phyloP scores from a whole-genome alignment of 495 filamentous ascomycete species.

The Aspergillus campestris region DNA sequence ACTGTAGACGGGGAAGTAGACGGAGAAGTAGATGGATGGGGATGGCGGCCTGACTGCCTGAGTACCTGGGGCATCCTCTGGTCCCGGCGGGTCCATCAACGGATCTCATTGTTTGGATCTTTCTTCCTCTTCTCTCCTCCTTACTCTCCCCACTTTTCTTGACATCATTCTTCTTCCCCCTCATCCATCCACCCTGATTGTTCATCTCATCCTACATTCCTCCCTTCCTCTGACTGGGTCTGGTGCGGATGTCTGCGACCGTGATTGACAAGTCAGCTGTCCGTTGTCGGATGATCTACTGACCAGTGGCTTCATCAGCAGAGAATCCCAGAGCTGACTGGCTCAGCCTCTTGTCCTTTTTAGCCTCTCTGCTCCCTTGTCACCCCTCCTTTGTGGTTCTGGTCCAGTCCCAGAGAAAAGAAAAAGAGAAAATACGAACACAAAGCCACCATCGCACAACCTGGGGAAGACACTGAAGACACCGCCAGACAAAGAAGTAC shows the following conservation, averaged over 20 bases:
- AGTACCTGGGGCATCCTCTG: no score
- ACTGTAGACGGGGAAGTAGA: no score
- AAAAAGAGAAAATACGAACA: no score
- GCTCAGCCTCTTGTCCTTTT: background rate
- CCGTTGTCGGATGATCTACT: background rate
- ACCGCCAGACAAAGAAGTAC: no score
- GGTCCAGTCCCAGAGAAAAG: no score
- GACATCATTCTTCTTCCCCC: background rate
- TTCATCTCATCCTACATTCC: background rate
- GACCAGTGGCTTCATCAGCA: no score
- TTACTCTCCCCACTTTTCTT: constrained; percentile 1
- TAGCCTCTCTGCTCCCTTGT: constrained; percentile 7
- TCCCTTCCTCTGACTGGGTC: background rate
- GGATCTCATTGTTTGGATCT: constrained; percentile 2
- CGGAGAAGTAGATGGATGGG: no score
- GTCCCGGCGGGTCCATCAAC: background rate
- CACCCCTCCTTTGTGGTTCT: constrained; percentile 14
- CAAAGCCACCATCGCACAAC: no score
- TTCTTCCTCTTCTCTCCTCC: constrained; percentile 1
- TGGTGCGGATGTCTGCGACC: background rate
- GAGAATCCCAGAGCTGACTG: no score
- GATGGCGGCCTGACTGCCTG: no score
- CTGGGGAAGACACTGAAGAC: no score
- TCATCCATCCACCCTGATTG: background rate
- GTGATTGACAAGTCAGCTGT: constrained; percentile 1